Evolutionary conservation across 805 yeast species (phyloP), one percentile per base, ranked within the genome.

Genomic region (Candida krabiensis): DNA sequence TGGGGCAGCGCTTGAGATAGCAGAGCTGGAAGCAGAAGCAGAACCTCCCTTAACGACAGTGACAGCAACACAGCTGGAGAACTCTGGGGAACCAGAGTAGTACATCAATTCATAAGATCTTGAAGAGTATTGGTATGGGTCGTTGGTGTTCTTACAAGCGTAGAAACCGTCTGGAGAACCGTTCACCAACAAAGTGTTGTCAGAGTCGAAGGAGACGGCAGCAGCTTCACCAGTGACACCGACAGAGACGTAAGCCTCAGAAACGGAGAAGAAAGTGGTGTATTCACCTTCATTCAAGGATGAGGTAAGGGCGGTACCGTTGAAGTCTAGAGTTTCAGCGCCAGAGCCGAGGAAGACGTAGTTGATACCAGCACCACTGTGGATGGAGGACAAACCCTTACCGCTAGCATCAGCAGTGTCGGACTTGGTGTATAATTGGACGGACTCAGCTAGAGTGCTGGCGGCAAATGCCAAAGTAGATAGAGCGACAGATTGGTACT

Each of bases 341-440:
- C 41, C 48, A 8, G 41, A 32, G 15, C 59, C 60, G 27, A 65
- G 50, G 56, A 67, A 61, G 27, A 66, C 46, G 55, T 69, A 71
- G 60, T 65, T 61, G 47, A 67, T 51, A 36, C 66, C 77, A 41
- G 77, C 77, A 49, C 77, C 76, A 53, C 69, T 73, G 49, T 71
- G 77, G 36, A 46, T 47, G 25, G 62, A 47, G 33, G 56, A 44
- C 23, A 67, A 40, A 30, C 59, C 64, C 25, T 46, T 31, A 17
- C 60, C 61, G 43, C 60, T 42, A 34, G 66, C 39, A 16, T 44
- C 49, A 9, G 47, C 18, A 39, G 55, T 36, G 25, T 38, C 47
- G 23, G 67, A 61, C n/a, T 43, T 42, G 37, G 46, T 47, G 30
- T 30, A 45, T 29, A 64, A 51, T 16, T 42, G 33, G 19, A 59